These are phyloP conservation scores for Sclerotinia sclerotiorum DNA, from an alignment of 2,329 filamentous ascomycete species.

Conservation along the genomic window DNA sequence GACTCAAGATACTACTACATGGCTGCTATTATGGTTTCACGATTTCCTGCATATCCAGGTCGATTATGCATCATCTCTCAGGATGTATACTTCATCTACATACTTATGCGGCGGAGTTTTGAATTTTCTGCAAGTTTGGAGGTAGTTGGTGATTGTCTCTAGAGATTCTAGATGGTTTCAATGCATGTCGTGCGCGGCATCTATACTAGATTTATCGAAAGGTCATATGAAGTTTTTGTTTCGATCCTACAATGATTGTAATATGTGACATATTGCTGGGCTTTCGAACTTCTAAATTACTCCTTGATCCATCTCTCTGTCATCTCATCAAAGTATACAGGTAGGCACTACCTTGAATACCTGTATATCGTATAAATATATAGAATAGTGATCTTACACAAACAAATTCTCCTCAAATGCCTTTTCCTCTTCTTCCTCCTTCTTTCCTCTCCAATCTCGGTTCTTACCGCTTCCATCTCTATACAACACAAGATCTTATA, in stretches of 20 bases:
- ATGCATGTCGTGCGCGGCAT: background rate
- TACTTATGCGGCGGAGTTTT: conserved; percentile 2
- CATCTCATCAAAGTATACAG: background rate
- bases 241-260: background rate
- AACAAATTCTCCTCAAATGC: background rate
- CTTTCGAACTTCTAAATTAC: too few species aligned
- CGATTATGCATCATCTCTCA: background rate
- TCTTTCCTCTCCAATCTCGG: background rate
- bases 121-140: background rate
- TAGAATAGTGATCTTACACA: background rate
- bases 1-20: conserved; percentile 5
- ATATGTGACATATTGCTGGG: background rate
- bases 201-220: background rate
- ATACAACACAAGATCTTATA: background rate
- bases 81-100: background rate
- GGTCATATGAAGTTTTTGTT: background rate
- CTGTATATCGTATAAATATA: background rate
- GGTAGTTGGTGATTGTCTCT: background rate
- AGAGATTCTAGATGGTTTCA: background rate
- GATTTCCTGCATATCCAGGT: background rate
- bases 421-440: background rate
- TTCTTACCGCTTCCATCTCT: background rate
- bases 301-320: too few species aligned
- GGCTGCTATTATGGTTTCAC: background rate
- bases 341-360: too few species aligned